A percentile compares a stretch with the other conserved stretches of the same genome.
phyloP scores from a whole-genome alignment of 805 yeast species.

The Jamesozyma piceae region DNA sequence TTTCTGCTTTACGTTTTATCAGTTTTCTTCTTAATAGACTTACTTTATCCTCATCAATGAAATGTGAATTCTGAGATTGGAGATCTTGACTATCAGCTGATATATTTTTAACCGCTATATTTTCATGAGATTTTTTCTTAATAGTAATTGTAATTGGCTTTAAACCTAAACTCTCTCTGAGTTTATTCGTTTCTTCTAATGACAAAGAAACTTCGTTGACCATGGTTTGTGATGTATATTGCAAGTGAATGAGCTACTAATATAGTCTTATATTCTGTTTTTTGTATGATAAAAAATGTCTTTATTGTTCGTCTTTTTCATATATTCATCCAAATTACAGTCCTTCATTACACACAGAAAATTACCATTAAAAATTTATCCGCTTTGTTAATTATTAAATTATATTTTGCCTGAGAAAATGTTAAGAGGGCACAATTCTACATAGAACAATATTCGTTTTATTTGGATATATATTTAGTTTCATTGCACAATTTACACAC shows the following conservation, averaged over 20 bases:
- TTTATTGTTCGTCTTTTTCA: too few relatives aligned
- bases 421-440: too few relatives aligned
- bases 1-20: conserved; percentile 4
- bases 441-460: neutral
- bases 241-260: too few relatives aligned
- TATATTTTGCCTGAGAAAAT: too few relatives aligned
- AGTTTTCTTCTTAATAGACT: conserved; percentile 17
- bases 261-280: too few relatives aligned
- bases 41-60: conserved; percentile 9
- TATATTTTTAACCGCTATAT: conserved; percentile 1
- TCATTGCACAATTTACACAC: neutral
- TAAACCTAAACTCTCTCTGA: conserved; percentile 34
- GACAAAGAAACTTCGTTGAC: conserved; percentile 23
- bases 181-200: conserved; percentile 37
- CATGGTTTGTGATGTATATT: too few relatives aligned
- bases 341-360: too few relatives aligned
- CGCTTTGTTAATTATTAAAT: too few relatives aligned
- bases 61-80: conserved; percentile 1
- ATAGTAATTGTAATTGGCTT: conserved; percentile 26
- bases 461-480: neutral
- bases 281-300: too few relatives aligned
- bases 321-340: too few relatives aligned
- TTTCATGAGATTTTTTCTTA: conserved; percentile 4
- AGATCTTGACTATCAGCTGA: too few relatives aligned
- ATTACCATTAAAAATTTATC: too few relatives aligned